A percentile compares a stretch with the other conserved stretches of the same genome.
Evolutionary conservation across 2,329 filamentous ascomycete species (phyloP).

Genomic region (Drechslerella stenobrocha): DNA sequence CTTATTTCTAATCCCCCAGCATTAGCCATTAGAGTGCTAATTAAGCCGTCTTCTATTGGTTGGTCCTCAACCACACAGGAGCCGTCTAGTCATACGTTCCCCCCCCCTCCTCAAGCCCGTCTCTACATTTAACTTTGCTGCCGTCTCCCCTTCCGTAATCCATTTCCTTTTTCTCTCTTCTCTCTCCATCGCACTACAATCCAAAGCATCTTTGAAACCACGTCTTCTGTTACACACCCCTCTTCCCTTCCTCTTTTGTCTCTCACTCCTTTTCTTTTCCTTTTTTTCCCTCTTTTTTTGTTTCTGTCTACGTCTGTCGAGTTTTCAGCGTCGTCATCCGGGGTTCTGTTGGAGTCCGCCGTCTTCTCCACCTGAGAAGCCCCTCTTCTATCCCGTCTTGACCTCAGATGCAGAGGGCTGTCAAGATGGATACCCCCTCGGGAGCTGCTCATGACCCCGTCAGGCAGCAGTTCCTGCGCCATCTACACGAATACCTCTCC

Average conservation of each 20-base stretch:
- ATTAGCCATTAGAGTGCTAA: constrained; percentile 19
- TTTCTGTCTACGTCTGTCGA: constrained; percentile 12
- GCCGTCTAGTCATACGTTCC: constrained; percentile 23
- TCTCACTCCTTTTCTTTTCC: constrained; percentile 3
- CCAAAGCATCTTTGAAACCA: constrained; percentile 43
- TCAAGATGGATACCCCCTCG: constrained; percentile 44
- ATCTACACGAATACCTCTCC: constrained; percentile 35
- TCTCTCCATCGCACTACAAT: constrained; percentile 33
- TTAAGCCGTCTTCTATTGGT: constrained; percentile 33
- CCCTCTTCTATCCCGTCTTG: constrained; percentile 30
- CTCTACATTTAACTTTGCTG: constrained; percentile 46
- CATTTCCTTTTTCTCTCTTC: constrained; percentile 28
- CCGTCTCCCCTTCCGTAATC: constrained; percentile 44
- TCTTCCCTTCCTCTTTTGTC: constrained; percentile 18
- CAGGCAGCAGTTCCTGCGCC: constrained; percentile 41
- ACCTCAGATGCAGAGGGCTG: constrained; percentile 22
- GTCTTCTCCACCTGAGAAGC: constrained; percentile 5
- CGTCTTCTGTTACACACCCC: constrained; percentile 31
- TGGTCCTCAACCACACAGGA: constrained; percentile 22
- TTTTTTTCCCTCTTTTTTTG: constrained; percentile 31
- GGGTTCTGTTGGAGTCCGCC: constrained; percentile 43
- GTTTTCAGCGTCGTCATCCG: constrained; percentile 44
- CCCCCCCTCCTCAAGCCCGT: constrained; percentile 21
- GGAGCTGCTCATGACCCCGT: constrained; percentile 38
- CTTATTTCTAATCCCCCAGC: constrained; percentile 23